These are phyloP conservation scores for Lyophyllum atratum DNA, from an alignment of 768 basidiomycete genomes.

Conservation along the genomic window DNA sequence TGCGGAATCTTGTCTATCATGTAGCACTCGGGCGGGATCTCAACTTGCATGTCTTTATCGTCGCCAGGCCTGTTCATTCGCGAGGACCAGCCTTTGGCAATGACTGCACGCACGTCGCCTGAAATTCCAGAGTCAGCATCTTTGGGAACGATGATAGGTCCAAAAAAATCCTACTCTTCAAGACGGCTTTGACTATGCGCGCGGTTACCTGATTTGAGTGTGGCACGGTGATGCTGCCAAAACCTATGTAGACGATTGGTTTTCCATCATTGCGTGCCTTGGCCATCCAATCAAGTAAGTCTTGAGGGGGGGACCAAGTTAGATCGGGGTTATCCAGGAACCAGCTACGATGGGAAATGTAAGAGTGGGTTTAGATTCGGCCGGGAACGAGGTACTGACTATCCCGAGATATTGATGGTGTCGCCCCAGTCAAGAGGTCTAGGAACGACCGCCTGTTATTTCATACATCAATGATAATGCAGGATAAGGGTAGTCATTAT, in stretches of 20 bases:
- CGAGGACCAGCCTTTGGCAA: constrained; percentile 69
- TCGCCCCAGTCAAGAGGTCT: constrained; percentile 75
- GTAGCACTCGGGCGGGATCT: constrained; percentile 55
- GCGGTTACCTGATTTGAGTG: constrained; percentile 54
- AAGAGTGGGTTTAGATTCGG: not conserved
- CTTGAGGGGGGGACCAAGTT: constrained; percentile 54
- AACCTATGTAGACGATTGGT: constrained; percentile 71
- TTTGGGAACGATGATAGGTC: not conserved
- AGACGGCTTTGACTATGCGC: constrained; percentile 59
- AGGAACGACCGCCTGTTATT: constrained; percentile 54
- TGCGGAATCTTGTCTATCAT: constrained; percentile 68
- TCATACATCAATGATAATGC: not conserved
- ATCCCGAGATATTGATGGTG: constrained; percentile 55
- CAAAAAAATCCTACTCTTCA: constrained; percentile 46
- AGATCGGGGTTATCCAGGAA: constrained; percentile 64
- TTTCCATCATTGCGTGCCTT: constrained; percentile 56
- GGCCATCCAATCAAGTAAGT: constrained; percentile 53
- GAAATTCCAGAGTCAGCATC: not conserved
- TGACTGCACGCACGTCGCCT: constrained; percentile 67
- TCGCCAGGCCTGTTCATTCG: constrained; percentile 43
- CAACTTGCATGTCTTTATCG: constrained; percentile 39
- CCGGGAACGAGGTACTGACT: constrained; percentile 35
- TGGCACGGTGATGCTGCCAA: constrained; percentile 70
- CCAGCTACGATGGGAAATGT: constrained; percentile 44
- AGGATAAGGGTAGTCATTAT: not conserved